Evolutionary conservation across 2,329 filamentous ascomycete genomes (phyloP).

Genomic region (Alternaria arbusti): DNA sequence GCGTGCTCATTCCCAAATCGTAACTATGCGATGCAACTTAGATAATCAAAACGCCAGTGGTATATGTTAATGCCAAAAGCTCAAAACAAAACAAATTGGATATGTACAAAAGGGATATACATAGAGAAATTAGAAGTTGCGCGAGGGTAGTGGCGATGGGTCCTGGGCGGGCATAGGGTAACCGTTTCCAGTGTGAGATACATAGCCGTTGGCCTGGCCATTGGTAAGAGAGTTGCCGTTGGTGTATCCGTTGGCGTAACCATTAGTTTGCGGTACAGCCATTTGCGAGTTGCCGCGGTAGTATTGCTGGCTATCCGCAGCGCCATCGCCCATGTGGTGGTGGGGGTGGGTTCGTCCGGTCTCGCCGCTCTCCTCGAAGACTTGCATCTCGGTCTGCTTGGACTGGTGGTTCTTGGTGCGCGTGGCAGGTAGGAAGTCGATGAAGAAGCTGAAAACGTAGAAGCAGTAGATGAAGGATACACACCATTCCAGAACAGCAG

Average conservation of each 20-base stretch:
- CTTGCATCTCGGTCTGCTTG: constrained; percentile 45
- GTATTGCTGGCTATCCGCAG: constrained; percentile 34
- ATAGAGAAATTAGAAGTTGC: constrained; percentile 34
- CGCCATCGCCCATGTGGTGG: constrained; percentile 28
- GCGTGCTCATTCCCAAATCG: background rate
- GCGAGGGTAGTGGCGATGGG: constrained; percentile 28
- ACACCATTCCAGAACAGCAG: constrained; percentile 79
- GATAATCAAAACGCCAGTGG: constrained; percentile 4
- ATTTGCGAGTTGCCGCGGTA: constrained; percentile 30
- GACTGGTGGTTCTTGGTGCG: constrained; percentile 60
- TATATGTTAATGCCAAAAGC: constrained; percentile 10
- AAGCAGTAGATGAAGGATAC: constrained; percentile 86
- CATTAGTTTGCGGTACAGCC: constrained; percentile 13
- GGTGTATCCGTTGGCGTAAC: constrained; percentile 9
- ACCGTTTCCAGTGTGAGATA: constrained; percentile 19
- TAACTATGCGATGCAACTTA: background rate
- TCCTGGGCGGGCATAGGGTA: constrained; percentile 26
- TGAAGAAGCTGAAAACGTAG: constrained; percentile 84
- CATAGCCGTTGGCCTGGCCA: constrained; percentile 10
- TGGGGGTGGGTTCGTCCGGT: background rate
- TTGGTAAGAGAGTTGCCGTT: constrained; percentile 9
- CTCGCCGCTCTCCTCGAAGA: constrained; percentile 28
- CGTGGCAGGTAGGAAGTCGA: constrained; percentile 84
- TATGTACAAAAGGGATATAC: constrained; percentile 11
- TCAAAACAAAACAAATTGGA: background rate